Base-by-base conservation (phyloP, 2,329 filamentous ascomycete genomes). In the Colletotrichum lini region DNA sequence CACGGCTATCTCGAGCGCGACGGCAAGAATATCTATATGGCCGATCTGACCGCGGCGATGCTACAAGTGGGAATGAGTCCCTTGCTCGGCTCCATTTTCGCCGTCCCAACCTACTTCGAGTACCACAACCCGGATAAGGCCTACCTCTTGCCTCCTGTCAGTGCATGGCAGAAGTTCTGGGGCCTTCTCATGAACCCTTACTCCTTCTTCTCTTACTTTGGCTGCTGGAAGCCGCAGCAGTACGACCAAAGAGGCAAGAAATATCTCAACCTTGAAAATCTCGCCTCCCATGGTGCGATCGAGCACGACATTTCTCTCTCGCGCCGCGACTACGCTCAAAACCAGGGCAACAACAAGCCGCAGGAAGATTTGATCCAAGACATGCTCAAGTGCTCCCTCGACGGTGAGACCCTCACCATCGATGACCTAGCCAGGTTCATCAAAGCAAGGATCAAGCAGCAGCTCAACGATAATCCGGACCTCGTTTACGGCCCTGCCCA, bases 1-100 rank as follows among this genome's bases (percentile, higher is more conserved):
- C 80, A 85, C 63, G 81, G 80, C 0, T 84, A 82, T 69, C 78
- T 85, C 13, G 80, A 81, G 0, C 83, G 80, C 49, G 77, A 84
- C 56, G 83, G 83, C 35, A 76, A 73, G 47, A 80, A 82, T 61
- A 77, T 84, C 62, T 82, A 78, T 4, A 66, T 65, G 62, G 18
- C 13, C 2, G 49, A 52, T 16, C 23, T 50, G 13, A 52, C 49
- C 2, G 49, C 13, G 13, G 21, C 49, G 21, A 52, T 52, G 49
- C 49, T 12, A 26, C 49, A 52, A 15, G 49, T 52, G 49, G 49
- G 49, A 52, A 52, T 52, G 49, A 52, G 49, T 26, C 49, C 49
- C 21, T 52, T 52, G 49, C 49, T 52, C 13, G 49, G 49, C 4
- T 52, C 49, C 21, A 9, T 52, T 16, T 52, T 52, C 13, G 49